A percentile compares a stretch with the other conserved stretches of the same genome.
phyloP scores from a whole-genome alignment of 257 asterid species.

The Haberlea rhodopensis region DNA sequence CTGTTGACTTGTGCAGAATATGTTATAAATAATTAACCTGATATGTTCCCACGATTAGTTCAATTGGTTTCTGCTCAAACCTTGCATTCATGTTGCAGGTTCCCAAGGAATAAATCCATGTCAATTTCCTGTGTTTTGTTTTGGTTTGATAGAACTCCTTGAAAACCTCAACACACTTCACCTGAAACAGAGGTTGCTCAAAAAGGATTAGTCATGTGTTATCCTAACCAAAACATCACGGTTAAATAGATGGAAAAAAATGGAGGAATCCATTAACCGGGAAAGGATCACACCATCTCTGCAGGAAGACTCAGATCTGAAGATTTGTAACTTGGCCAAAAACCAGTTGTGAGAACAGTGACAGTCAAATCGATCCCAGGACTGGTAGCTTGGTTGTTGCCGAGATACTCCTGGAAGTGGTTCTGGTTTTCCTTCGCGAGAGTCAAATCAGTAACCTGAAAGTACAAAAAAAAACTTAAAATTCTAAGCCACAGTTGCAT shows the following conservation, averaged over 20 bases:
- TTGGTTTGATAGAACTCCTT: slow-evolving; percentile 44
- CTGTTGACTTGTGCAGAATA: background rate
- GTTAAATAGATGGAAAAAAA: slow-evolving; percentile 5
- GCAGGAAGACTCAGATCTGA: slow-evolving; percentile 53
- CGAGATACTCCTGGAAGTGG: slow-evolving; percentile 43
- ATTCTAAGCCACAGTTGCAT: background rate
- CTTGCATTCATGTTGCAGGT: slow-evolving; percentile 46
- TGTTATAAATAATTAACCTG: slow-evolving; percentile 34
- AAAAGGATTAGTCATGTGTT: slow-evolving; percentile 1
- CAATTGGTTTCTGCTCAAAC: slow-evolving; percentile 46
- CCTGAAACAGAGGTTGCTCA: slow-evolving; percentile 35
- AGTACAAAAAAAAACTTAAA: background rate
- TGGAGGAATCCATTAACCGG: background rate
- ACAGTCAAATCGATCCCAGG: slow-evolving; percentile 54
- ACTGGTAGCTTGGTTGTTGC: slow-evolving; percentile 23
- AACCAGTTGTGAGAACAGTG: slow-evolving; percentile 53
- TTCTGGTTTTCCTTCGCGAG: slow-evolving; percentile 47
- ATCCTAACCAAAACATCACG: background rate
- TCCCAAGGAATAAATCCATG: slow-evolving; percentile 57
- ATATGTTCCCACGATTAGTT: slow-evolving; percentile 47
- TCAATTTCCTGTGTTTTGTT: slow-evolving; percentile 46
- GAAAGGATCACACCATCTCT: slow-evolving; percentile 45
- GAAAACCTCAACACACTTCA: slow-evolving; percentile 52
- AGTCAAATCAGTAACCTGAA: slow-evolving; percentile 54
- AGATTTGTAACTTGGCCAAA: slow-evolving; percentile 64